phyloP scores from a whole-genome alignment of 1,284 basidiomycete genomes.

The Leccinum proximum region DNA sequence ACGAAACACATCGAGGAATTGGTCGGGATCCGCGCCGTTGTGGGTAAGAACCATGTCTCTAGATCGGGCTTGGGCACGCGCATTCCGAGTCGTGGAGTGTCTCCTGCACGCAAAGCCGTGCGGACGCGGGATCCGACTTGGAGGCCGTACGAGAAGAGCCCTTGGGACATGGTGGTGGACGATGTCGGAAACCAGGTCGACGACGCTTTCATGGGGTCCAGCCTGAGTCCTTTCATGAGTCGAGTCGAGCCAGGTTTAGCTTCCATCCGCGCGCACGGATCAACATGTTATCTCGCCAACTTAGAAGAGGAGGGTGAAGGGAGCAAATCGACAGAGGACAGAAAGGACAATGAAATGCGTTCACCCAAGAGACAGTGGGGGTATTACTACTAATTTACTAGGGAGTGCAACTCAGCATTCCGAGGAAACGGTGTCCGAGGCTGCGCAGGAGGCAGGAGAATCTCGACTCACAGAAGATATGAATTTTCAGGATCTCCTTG shows the following conservation, averaged over 20 bases:
- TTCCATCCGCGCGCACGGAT: constrained; percentile 9
- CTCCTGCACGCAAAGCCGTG: constrained; percentile 26
- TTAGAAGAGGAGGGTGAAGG: constrained; percentile 27
- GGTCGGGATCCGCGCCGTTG: constrained; percentile 42
- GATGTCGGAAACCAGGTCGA: constrained; percentile 2
- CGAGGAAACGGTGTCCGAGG: too few relatives aligned
- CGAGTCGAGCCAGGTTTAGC: constrained; percentile 19
- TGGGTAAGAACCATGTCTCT: constrained; percentile 24
- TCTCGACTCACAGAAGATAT: too few relatives aligned
- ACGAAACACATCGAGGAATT: constrained; percentile 45
- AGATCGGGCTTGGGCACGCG: constrained; percentile 15
- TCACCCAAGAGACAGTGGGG: constrained; percentile 20
- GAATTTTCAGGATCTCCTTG: too few relatives aligned
- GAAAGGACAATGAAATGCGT: constrained; percentile 12
- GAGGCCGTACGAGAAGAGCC: constrained; percentile 15
- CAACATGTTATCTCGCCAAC: constrained; percentile 18
- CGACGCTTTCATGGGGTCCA: constrained; percentile 22
- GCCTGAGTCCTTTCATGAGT: constrained; percentile 20
- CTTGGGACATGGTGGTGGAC: constrained; percentile 26
- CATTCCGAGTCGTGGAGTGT: constrained; percentile 8
- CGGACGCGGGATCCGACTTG: constrained; percentile 23
- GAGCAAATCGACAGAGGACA: constrained; percentile 13
- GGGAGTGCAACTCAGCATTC: neutral
- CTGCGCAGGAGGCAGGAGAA: too few relatives aligned
- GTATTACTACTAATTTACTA: too few relatives aligned